Evolutionary conservation across 805 yeast genomes (phyloP).

Genomic region (Teunomyces tritomae): DNA sequence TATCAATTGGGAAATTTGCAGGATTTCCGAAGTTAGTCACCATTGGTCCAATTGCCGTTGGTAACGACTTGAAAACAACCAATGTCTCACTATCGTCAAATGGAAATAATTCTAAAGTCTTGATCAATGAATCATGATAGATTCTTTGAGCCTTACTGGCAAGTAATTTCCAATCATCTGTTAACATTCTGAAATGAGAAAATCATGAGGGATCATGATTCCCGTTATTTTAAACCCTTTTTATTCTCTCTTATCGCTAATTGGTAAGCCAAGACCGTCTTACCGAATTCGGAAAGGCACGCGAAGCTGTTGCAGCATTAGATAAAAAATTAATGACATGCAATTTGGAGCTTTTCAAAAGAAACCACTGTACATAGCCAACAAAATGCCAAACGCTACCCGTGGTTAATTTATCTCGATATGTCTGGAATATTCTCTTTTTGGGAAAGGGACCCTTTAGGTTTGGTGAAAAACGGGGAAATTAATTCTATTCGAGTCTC

Average conservation of each 20-base stretch:
- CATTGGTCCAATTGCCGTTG: constrained; percentile 15
- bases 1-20: constrained; percentile 17
- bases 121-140: constrained; percentile 11
- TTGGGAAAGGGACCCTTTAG: too few species aligned
- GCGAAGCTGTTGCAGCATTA: background rate
- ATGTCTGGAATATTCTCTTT: too few species aligned
- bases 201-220: background rate
- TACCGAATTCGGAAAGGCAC: background rate
- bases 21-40: constrained; percentile 20
- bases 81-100: constrained; percentile 11
- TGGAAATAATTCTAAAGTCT: constrained; percentile 19
- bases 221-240: background rate
- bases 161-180: constrained; percentile 16
- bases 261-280: background rate
- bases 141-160: constrained; percentile 14
- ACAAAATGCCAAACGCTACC: too few species aligned
- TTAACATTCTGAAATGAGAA: constrained; percentile 9
- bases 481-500: too few species aligned
- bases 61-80: constrained; percentile 11
- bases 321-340: background rate
- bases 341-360: background rate
- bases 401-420: too few species aligned
- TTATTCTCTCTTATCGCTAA: background rate
- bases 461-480: too few species aligned
- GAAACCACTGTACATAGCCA: background rate